Conservation (phyloP, 805 yeast genomes). For the Kregervanrija delftensis region DNA sequence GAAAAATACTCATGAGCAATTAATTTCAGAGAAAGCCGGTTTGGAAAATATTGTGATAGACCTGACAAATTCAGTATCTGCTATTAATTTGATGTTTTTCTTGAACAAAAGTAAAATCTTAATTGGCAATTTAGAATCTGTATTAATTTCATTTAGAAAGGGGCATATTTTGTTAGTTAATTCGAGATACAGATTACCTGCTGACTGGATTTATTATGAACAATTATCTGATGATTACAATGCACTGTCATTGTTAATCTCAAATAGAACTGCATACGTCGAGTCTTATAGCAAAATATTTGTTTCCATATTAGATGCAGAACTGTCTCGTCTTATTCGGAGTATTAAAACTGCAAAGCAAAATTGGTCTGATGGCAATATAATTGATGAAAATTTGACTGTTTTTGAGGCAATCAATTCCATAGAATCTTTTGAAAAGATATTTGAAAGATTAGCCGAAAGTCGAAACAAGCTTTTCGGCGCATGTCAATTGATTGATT, state of each 20-base stretch:
- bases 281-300: conserved; percentile 33
- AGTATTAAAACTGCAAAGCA: conserved; percentile 24
- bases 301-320: conserved; percentile 37
- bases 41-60: conserved; percentile 32
- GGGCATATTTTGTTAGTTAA: conserved; percentile 28
- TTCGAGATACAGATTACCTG: conserved; percentile 41
- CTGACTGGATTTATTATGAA: conserved; percentile 54
- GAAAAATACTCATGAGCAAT: conserved; percentile 22
- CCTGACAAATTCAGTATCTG: conserved; percentile 31
- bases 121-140: conserved; percentile 16
- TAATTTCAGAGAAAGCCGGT: conserved; percentile 28
- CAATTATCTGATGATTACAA: conserved; percentile 49
- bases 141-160: conserved; percentile 17
- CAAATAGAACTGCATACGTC: conserved; percentile 20
- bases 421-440: conserved; percentile 24
- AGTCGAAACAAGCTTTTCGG: conserved; percentile 18
- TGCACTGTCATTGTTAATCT: conserved; percentile 34
- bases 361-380: conserved; percentile 46
- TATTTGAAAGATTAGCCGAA: conserved; percentile 8
- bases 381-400: conserved; percentile 34
- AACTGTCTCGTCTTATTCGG: conserved; percentile 30
- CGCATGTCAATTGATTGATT: conserved; percentile 30
- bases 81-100: conserved; percentile 31
- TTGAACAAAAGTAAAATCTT: conserved; percentile 29
- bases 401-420: conserved; percentile 38